Conservation (phyloP, 768 basidiomycete species). For the Boletus reticuloceps region DNA sequence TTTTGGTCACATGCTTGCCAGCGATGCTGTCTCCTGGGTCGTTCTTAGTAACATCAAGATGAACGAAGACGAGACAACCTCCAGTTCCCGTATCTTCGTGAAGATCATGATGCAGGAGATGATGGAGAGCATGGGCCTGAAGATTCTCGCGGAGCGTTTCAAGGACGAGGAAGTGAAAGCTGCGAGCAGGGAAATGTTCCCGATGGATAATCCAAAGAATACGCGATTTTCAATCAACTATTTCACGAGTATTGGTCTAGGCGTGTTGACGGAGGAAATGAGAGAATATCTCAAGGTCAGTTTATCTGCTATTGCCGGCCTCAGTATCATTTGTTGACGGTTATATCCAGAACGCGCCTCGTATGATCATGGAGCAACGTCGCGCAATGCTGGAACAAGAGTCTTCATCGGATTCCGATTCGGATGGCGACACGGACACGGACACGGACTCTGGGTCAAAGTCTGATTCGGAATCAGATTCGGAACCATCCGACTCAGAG, state of each 20-base stretch:
- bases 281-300: slow-evolving; percentile 89
- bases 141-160: slow-evolving; percentile 83
- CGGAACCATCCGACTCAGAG: slow-evolving; percentile 38
- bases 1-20: slow-evolving; percentile 88
- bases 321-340: slow-evolving; percentile 2
- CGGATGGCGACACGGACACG: slow-evolving; percentile 32
- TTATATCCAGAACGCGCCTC: slow-evolving; percentile 76
- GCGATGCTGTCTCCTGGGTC: slow-evolving; percentile 88
- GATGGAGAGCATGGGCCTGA: slow-evolving; percentile 91
- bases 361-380: slow-evolving; percentile 91
- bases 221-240: slow-evolving; percentile 97
- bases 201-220: slow-evolving; percentile 93
- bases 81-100: slow-evolving; percentile 92
- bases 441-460: slow-evolving; percentile 33
- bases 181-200: slow-evolving; percentile 86
- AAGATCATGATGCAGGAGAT: slow-evolving; percentile 97
- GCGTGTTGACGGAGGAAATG: slow-evolving; percentile 93
- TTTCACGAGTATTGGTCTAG: slow-evolving; percentile 93
- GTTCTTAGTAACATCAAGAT: slow-evolving; percentile 82
- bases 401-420: slow-evolving; percentile 41
- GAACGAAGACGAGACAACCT: slow-evolving; percentile 98
- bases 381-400: slow-evolving; percentile 80
- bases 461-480: slow-evolving; percentile 41
- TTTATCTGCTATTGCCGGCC: slow-evolving; percentile 8
- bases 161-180: slow-evolving; percentile 78